Base-by-base conservation (phyloP, 768 basidiomycete genomes). In the Baorangia bicolor region DNA sequence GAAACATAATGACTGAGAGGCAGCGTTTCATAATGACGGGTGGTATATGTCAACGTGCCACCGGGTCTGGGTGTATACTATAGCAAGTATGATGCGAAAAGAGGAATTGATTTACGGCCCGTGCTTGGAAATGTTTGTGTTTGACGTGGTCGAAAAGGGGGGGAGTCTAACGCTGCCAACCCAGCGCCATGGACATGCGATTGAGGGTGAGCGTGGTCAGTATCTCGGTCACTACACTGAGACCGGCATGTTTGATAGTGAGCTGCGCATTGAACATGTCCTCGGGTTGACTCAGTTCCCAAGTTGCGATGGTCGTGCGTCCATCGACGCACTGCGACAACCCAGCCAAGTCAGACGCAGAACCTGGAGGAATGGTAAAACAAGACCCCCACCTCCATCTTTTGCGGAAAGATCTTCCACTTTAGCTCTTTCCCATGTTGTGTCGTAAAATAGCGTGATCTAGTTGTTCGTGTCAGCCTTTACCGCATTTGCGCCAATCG, bases 381-480 rank as follows among this genome's bases (percentile, higher is more conserved):
- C 6, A 13, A n/a, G 14, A 8, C 4, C 12, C 41, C 34, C 53
- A 89, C 89, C 84, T 91, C 89, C 81, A 90, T 84, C 51, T 81
- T 76, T 57, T 82, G 76, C 33, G 79, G 72, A 13, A 74, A 67
- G 49, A 87, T 76, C 68, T 80, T 85, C 91, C 91, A 93, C 69
- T 90, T 93, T 71, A 82, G 85, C 47, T 87, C 82, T 57, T 75
- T 82, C 38, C 87, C 86, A 61, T 80, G 84, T 62, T 84, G 86
- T 11, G 84, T 81, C 44, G 78, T 80, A 69, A 92, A 93, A 69
- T 90, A 91, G 48, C 87, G 80, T 30, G 88, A 88, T 43, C 89
- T 90, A 55, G 20, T 7, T 7, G 25, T 9, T 42, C 48, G 23
- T 2, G 49, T 67, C 23, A 55, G 53, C 30, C 12, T 0, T 6